These are phyloP conservation scores for Triticum urartu DNA, from an alignment of 176 grass and related monocot genomes.

Conservation along the genomic window DNA sequence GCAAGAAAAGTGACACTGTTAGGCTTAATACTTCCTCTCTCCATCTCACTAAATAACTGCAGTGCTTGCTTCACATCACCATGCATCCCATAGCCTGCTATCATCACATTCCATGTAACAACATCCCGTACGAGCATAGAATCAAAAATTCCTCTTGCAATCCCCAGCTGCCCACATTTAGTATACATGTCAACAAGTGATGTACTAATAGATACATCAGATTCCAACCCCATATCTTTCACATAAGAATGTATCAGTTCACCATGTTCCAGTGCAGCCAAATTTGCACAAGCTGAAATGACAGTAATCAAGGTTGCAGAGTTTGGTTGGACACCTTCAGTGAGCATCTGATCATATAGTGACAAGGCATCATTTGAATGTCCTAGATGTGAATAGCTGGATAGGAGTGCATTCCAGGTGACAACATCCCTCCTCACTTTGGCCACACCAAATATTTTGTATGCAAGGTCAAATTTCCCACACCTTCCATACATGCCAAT, in stretches of 20 bases:
- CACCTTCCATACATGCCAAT: slow-evolving; percentile 71
- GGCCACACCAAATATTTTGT: slow-evolving; percentile 41
- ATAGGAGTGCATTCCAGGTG: slow-evolving; percentile 65
- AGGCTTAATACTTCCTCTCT: slow-evolving; percentile 33
- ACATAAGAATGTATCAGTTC: slow-evolving; percentile 52
- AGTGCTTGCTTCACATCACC: slow-evolving; percentile 56
- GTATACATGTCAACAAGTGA: slow-evolving; percentile 71
- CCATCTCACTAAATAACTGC: slow-evolving; percentile 59
- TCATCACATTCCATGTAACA: slow-evolving; percentile 82
- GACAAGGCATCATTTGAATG: slow-evolving; percentile 47
- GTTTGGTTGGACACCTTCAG: slow-evolving; percentile 53
- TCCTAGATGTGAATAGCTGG: slow-evolving; percentile 54
- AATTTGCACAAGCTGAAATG: slow-evolving; percentile 60
- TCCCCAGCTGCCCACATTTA: slow-evolving; percentile 67
- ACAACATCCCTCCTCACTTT: slow-evolving; percentile 50
- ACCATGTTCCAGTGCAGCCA: slow-evolving; percentile 47
- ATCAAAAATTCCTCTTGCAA: slow-evolving; percentile 55
- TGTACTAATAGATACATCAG: slow-evolving; percentile 51
- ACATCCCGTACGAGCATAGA: slow-evolving; percentile 62
- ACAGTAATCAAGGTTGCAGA: slow-evolving; percentile 44
- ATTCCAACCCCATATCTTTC: slow-evolving; percentile 50
- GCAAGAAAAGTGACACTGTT: slow-evolving; percentile 67
- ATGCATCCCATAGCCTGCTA: slow-evolving; percentile 79
- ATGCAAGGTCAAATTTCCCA: slow-evolving; percentile 48
- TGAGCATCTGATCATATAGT: slow-evolving; percentile 59